A percentile compares a stretch with the other conserved stretches of the same genome.
Conservation (phyloP, 176 grass and related monocot genomes). For the Musa beccarii region DNA sequence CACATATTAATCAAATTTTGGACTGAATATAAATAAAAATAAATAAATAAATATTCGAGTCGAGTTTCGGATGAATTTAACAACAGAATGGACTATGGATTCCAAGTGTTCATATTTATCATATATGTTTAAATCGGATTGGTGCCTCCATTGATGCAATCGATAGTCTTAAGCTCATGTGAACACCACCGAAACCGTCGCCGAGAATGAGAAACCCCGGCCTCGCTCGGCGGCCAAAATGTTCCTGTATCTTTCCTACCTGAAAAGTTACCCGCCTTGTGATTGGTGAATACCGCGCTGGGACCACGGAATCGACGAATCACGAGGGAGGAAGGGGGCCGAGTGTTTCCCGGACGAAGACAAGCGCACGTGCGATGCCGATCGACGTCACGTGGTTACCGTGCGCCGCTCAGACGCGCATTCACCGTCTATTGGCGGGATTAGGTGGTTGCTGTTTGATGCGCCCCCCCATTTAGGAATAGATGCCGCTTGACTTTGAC, state of each 20-base stretch:
- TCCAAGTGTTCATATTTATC: no score
- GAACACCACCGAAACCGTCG: no score
- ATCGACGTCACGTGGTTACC: not conserved
- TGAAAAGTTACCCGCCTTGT: not conserved
- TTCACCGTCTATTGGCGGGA: not conserved
- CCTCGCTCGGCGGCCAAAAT: not conserved
- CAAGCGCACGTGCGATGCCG: not conserved
- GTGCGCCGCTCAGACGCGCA: not conserved
- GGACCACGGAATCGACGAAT: not conserved
- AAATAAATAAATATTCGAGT: no score
- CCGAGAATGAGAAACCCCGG: not conserved
- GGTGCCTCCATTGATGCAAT: no score
- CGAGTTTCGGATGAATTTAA: no score
- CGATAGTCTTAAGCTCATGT: no score
- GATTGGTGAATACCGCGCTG: not conserved
- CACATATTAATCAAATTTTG: no score
- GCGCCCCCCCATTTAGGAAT: not conserved
- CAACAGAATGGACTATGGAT: no score
- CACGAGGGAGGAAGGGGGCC: not conserved
- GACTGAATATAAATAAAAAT: no score
- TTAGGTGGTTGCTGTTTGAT: not conserved
- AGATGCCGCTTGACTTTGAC: not conserved
- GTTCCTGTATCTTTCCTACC: not conserved
- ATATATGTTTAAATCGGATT: no score
- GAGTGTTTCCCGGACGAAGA: not conserved